Evolutionary conservation across 352 stramenopile genomes (phyloP), one percentile per base, ranked within the genome.

Genomic region (Phytopythium litorale): DNA sequence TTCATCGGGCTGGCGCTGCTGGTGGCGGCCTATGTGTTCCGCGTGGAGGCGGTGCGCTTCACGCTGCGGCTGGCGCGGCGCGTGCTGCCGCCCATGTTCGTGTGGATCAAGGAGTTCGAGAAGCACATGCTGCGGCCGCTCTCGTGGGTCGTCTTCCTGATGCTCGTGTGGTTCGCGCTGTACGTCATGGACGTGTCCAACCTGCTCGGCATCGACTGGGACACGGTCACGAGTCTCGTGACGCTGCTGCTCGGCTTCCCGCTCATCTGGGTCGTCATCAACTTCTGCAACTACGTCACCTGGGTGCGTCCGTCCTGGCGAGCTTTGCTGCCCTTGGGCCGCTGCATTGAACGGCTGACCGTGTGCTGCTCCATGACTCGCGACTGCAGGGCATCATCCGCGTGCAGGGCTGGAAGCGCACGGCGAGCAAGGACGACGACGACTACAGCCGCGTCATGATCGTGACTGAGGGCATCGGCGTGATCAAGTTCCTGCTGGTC

Each of bases 361-460:
- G 8, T 37, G 12, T 33, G 15, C 32, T 33, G 15, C 32, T 18
- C 25, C 38, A 30, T 23, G 11, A 35, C 23, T 38, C 1, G 33
- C 33, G 33, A 0, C 13, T 45, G 19, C 56, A 88, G 79, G 84
- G 81, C 1, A 92, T 95, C 37, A 76, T 95, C 33, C 84, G 84
- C 23, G 70, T 89, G 19, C 81, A 95, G 59, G 86, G 86, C n/a
- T 95, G 86, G 86, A 91, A 83, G 48, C 72, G 81, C 21, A 58
- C 76, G 11, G 75, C 81, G 18, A 79, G 73, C 30, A 87, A 85
- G 60, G 79, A 89, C 42, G 81, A 94, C 50, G 84, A 95, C 68
- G 84, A 93, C 68, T 91, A 92, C 61, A 91, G 82, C 69, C 71
- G 85, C 53, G 78, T 92, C 15, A 89, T 95, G 86, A 93, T 95